phyloP scores from a whole-genome alignment of 2,329 filamentous ascomycete genomes.

The Pezicula neosporulosa region DNA sequence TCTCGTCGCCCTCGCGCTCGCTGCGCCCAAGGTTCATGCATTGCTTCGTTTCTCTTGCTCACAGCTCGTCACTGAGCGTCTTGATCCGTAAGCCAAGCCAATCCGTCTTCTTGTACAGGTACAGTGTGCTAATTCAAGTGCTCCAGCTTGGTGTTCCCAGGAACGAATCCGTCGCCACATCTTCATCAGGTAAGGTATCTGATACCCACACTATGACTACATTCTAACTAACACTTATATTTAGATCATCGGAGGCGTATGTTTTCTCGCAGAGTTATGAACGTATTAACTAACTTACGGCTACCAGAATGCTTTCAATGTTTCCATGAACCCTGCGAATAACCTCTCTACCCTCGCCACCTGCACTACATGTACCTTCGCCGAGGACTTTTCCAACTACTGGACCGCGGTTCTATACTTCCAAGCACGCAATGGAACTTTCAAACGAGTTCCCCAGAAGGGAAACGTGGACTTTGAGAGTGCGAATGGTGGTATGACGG shows the following conservation, averaged over 20 bases:
- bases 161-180: slow-evolving; percentile 10
- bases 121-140: slow-evolving; percentile 12
- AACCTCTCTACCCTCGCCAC: slow-evolving; percentile 24
- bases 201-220: background rate
- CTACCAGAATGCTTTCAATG: slow-evolving; percentile 35
- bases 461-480: slow-evolving; percentile 31
- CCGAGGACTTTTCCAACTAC: slow-evolving; percentile 33
- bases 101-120: slow-evolving; percentile 9
- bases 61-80: slow-evolving; percentile 15
- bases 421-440: slow-evolving; percentile 26
- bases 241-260: slow-evolving; percentile 11
- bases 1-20: slow-evolving; percentile 2
- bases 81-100: slow-evolving; percentile 14
- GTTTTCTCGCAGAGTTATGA: background rate
- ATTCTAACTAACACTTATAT: background rate
- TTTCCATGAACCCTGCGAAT: slow-evolving; percentile 30
- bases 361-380: slow-evolving; percentile 31
- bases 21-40: slow-evolving; percentile 6
- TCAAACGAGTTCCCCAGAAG: slow-evolving; percentile 27
- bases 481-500: slow-evolving; percentile 30
- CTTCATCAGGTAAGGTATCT: slow-evolving; percentile 10
- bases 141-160: slow-evolving; percentile 12
- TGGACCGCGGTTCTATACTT: slow-evolving; percentile 31
- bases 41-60: slow-evolving; percentile 14
- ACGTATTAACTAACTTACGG: background rate